phyloP scores from a whole-genome alignment of 2,329 filamentous ascomycete genomes.

The Talaromyces sp. region DNA sequence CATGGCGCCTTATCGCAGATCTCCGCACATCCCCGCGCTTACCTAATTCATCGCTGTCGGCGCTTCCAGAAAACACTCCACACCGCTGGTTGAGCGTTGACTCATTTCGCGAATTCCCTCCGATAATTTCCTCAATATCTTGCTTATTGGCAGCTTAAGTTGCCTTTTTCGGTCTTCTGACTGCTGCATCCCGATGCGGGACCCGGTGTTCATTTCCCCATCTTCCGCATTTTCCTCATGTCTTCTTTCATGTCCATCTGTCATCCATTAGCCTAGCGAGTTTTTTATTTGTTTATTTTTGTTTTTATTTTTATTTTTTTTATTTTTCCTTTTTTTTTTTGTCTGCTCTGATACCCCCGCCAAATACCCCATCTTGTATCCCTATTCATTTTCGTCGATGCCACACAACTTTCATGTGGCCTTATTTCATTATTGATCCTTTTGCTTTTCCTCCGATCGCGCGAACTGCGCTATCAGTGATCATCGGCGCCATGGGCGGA shows the following conservation, averaged over 20 bases:
- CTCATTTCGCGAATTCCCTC: slow-evolving; percentile 7
- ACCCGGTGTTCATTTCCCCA: slow-evolving; percentile 6
- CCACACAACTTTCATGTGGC: slow-evolving; percentile 10
- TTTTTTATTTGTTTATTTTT: no score
- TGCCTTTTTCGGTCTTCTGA: neutral
- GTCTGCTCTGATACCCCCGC: slow-evolving; percentile 22
- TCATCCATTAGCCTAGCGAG: slow-evolving; percentile 16
- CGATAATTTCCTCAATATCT: slow-evolving; percentile 3
- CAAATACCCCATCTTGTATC: slow-evolving; percentile 23
- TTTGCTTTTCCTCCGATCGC: slow-evolving; percentile 6
- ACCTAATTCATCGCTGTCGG: slow-evolving; percentile 29
- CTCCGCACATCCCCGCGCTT: slow-evolving; percentile 24
- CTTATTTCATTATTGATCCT: slow-evolving; percentile 8
- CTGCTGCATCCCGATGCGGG: slow-evolving; percentile 6
- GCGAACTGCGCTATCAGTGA: slow-evolving; percentile 8
- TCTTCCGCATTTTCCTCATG: slow-evolving; percentile 4
- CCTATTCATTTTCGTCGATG: slow-evolving; percentile 20
- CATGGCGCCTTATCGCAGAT: slow-evolving; percentile 9
- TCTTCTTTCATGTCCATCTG: slow-evolving; percentile 11
- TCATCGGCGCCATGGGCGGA: slow-evolving; percentile 1
- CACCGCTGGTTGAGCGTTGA: slow-evolving; percentile 6
- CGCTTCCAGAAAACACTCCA: slow-evolving; percentile 24
- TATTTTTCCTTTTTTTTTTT: slow-evolving; percentile 14
- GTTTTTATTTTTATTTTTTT: slow-evolving; percentile 11
- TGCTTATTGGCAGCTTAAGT: neutral